Conservation (phyloP, 164 flowering plant genomes). For the Amborella trichopoda region DNA sequence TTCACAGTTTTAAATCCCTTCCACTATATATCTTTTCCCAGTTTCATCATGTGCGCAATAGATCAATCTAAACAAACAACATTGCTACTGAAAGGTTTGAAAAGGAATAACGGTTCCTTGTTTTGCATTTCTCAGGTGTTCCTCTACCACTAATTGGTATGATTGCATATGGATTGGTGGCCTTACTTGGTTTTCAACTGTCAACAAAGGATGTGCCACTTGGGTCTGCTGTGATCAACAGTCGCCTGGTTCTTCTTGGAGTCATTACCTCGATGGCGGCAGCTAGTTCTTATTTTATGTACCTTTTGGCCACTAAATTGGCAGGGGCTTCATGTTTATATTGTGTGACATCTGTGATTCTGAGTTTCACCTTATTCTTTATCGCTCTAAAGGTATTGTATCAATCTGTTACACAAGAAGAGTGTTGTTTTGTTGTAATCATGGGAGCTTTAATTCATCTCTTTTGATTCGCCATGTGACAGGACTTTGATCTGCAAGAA, state of each 20-base stretch:
- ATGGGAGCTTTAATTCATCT: neutral
- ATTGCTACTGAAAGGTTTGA: neutral
- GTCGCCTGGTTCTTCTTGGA: constrained; percentile 53
- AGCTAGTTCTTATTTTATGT: constrained; percentile 83
- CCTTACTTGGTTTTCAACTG: constrained; percentile 47
- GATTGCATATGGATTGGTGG: constrained; percentile 67
- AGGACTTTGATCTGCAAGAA: constrained; percentile 57
- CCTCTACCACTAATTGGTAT: constrained; percentile 90
- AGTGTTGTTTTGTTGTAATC: neutral
- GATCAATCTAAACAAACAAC: neutral
- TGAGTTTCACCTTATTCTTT: constrained; percentile 71
- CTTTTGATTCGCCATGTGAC: constrained; percentile 2
- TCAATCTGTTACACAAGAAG: neutral
- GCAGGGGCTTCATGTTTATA: constrained; percentile 65
- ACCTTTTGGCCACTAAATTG: constrained; percentile 60
- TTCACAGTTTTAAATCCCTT: neutral
- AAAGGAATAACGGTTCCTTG: constrained; percentile 4
- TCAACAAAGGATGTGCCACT: constrained; percentile 32
- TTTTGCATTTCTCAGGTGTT: constrained; percentile 62
- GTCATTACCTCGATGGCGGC: constrained; percentile 74
- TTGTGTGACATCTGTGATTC: constrained; percentile 54
- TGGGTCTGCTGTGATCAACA: constrained; percentile 38
- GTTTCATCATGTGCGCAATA: neutral
- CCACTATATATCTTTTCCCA: neutral
- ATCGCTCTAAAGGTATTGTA: constrained; percentile 49